phyloP scores from a whole-genome alignment of 805 yeast genomes.

The Candida vaughaniae region DNA sequence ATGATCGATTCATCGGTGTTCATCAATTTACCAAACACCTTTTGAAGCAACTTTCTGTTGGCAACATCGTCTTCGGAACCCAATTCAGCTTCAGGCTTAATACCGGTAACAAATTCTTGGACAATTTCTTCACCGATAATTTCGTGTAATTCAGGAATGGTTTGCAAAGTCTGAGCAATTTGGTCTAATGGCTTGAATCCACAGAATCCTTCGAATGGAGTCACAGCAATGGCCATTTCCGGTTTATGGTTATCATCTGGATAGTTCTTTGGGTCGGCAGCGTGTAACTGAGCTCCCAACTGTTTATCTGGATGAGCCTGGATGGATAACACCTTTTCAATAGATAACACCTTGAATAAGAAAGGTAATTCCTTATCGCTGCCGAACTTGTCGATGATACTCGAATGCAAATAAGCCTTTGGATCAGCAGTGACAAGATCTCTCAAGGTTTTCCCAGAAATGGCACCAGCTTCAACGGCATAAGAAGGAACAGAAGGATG shows the following conservation, averaged over 20 bases:
- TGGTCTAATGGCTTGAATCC: constrained; percentile 91
- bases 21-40: constrained; percentile 83
- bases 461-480: constrained; percentile 39
- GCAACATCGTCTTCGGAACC: constrained; percentile 52
- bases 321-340: constrained; percentile 87
- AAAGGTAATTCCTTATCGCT: constrained; percentile 77
- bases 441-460: constrained; percentile 57
- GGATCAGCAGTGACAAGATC: constrained; percentile 66
- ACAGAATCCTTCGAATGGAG: constrained; percentile 95
- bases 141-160: constrained; percentile 72
- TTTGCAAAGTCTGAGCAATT: constrained; percentile 63
- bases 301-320: constrained; percentile 98
- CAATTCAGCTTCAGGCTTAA: constrained; percentile 42
- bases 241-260: constrained; percentile 99
- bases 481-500: constrained; percentile 88
- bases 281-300: constrained; percentile 73
- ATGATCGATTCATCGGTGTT: constrained; percentile 65
- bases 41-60: constrained; percentile 68
- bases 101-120: constrained; percentile 50
- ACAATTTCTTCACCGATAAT: constrained; percentile 66
- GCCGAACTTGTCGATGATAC: constrained; percentile 65
- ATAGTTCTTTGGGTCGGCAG: constrained; percentile 84
- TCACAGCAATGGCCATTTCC: constrained; percentile 98
- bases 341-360: constrained; percentile 89
- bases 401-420: constrained; percentile 53